phyloP scores from a whole-genome alignment of 1,284 basidiomycete genomes.

The Puccinia triticina region DNA sequence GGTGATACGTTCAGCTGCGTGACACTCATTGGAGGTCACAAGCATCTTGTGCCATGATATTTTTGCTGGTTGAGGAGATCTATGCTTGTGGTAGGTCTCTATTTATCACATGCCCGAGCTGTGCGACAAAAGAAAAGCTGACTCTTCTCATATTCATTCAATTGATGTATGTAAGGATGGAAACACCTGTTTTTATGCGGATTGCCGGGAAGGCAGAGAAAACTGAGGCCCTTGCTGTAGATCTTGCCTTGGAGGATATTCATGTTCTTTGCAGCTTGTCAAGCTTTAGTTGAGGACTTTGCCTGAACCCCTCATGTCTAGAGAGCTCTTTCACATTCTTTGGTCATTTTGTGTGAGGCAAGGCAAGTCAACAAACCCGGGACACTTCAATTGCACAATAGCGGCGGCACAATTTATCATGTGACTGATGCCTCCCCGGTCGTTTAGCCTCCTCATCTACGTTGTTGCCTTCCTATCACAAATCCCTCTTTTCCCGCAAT shows the following conservation, averaged over 20 bases:
- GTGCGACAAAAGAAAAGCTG: neutral
- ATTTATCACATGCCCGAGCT: neutral
- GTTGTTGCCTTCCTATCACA: conserved; percentile 68
- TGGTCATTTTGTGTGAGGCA: conserved; percentile 58
- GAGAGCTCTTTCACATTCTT: conserved; percentile 59
- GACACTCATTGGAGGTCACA: conserved; percentile 59
- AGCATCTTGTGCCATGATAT: conserved; percentile 60
- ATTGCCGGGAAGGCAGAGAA: conserved; percentile 58
- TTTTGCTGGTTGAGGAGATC: conserved; percentile 61
- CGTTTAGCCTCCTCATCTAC: conserved; percentile 68
- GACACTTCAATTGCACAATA: neutral
- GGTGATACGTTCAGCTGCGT: conserved; percentile 52
- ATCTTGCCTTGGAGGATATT: conserved; percentile 66
- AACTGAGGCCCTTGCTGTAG: conserved; percentile 58
- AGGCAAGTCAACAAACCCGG: neutral
- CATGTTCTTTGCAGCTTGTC: conserved; percentile 68
- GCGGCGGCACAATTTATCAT: conserved; percentile 65
- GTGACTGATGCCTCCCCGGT: conserved; percentile 67
- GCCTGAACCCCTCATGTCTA: conserved; percentile 61
- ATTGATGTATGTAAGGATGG: conserved; percentile 56
- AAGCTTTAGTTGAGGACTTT: conserved; percentile 67
- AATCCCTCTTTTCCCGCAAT: conserved; percentile 60
- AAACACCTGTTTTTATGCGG: conserved; percentile 59
- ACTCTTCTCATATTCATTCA: neutral
- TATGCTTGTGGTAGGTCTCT: conserved; percentile 58